Evolutionary conservation across 768 basidiomycete species (phyloP).

Genomic region (Paxillus ammoniavirescens): DNA sequence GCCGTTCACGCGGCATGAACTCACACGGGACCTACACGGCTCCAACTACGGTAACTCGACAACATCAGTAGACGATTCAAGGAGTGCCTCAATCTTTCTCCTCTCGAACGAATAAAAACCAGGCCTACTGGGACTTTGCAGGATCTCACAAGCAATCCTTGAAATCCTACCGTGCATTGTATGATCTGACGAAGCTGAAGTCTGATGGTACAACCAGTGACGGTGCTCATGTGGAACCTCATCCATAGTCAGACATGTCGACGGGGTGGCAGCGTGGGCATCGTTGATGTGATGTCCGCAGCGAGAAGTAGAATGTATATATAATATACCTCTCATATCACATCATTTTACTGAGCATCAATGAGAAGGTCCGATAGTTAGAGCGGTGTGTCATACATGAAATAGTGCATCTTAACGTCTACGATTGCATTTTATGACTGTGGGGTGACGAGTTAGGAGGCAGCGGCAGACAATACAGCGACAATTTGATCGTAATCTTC

Average conservation of each 20-base stretch:
- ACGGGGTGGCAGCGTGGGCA: too few relatives aligned
- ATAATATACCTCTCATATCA: too few relatives aligned
- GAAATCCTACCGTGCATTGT: conserved; percentile 19
- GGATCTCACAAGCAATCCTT: conserved; percentile 10
- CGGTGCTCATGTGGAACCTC: conserved; percentile 19
- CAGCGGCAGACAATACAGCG: too few relatives aligned
- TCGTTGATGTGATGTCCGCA: too few relatives aligned
- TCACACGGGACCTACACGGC: conserved; percentile 15
- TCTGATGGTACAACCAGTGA: conserved; percentile 20
- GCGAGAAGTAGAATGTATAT: too few relatives aligned
- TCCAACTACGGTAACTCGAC: conserved; percentile 43
- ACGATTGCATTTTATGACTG: too few relatives aligned
- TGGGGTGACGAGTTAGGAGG: too few relatives aligned
- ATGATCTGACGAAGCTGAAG: conserved; percentile 19
- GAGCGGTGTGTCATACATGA: too few relatives aligned
- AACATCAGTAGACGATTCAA: conserved; percentile 8
- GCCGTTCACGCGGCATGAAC: not conserved
- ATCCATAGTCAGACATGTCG: not conserved
- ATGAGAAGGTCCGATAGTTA: too few relatives aligned
- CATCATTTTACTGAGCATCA: too few relatives aligned
- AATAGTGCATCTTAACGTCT: too few relatives aligned
- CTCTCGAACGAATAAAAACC: conserved; percentile 36
- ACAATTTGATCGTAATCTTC: too few relatives aligned
- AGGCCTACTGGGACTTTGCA: conserved; percentile 31
- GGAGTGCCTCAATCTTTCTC: conserved; percentile 39